These are phyloP conservation scores for Fusarium sp. DNA, from an alignment of 2,329 filamentous ascomycete genomes.

Conservation along the genomic window DNA sequence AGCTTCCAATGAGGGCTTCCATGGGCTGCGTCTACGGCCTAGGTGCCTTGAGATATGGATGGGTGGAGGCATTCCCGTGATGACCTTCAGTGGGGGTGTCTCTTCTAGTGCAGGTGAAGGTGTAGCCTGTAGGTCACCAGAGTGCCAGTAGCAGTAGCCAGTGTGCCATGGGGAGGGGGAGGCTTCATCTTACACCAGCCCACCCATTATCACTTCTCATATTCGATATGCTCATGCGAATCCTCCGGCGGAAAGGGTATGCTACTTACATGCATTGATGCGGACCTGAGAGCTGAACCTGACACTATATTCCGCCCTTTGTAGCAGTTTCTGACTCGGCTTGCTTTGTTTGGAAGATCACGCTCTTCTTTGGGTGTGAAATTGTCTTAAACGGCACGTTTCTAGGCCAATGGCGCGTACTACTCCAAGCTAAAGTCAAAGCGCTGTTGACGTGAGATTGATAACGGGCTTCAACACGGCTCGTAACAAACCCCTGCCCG, in stretches of 20 bases:
- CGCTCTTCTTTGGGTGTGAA: not conserved
- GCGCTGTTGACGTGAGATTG: conserved; percentile 15
- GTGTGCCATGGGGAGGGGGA: conserved; percentile 2
- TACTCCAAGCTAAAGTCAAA: conserved; percentile 7
- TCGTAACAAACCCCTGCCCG: conserved; percentile 19
- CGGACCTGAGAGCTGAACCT: not conserved
- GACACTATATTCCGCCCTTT: not conserved
- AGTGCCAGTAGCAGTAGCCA: not conserved
- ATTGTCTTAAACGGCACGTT: conserved; percentile 1
- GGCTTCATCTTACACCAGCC: conserved; percentile 4
- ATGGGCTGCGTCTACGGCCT: conserved; percentile 11
- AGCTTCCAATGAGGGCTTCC: conserved; percentile 11
- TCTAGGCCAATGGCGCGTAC: not conserved
- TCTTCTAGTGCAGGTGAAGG: conserved; percentile 14
- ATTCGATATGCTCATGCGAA: conserved; percentile 7
- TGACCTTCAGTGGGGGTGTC: conserved; percentile 26
- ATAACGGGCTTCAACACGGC: not conserved
- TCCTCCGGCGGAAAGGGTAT: conserved; percentile 4
- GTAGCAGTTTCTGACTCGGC: not conserved
- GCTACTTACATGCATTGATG: conserved; percentile 23
- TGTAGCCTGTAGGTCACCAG: conserved; percentile 4
- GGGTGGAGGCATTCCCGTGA: conserved; percentile 24
- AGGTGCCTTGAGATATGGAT: conserved; percentile 6
- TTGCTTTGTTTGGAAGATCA: not conserved
- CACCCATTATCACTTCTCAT: conserved; percentile 33